Evolutionary conservation across 768 basidiomycete genomes (phyloP), one percentile per base, ranked within the genome.

Genomic region (Collybia nuda): DNA sequence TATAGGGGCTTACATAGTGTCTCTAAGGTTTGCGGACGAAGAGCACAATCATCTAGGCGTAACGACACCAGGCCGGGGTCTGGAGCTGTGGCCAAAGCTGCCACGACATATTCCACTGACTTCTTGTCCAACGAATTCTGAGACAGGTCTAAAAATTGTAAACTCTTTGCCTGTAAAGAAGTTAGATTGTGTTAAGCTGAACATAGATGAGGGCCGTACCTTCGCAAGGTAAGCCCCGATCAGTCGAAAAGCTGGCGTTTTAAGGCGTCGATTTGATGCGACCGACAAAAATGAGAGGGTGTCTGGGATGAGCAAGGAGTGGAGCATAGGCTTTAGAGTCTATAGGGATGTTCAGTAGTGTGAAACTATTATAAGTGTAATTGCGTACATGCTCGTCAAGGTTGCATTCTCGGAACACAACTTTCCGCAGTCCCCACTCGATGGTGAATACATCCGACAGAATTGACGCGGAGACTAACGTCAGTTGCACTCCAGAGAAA

Each of bases 111-210:
- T 44, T 98, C 95, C 14, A 93, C 76, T 0, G 88, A 77, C 64
- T 85, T 88, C 66, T 90, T 92, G 64, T 98, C 96, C 52, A 97
- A 67, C 1, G 72, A 64, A 54, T 89, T 97, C 52, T 92, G 90
- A 2, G 93, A 94, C 21, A 99, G 68, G 65, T 99, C 95, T 28
- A 98, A 78, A 68, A 93, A 97, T 52, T 90, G 85, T 7, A 98
- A 69, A 46, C 68, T 79, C 57, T 80, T 82, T 11, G 93, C 85
- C 89, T 95, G 49, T 12, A 45, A 5, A 49, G 15, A 1, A 7
- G 7, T n/a, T 12, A 23, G 8, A 17, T 44, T 12, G 47, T 36
- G 14, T 0, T 38, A 18, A 3, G 19, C 19, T 38, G 26, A 17
- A 21, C 28, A 5, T 18, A 35, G 29, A 43, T 11, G 22, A 45